phyloP scores from a whole-genome alignment of 2,329 filamentous ascomycete genomes.

The Nigrospora oryzae region DNA sequence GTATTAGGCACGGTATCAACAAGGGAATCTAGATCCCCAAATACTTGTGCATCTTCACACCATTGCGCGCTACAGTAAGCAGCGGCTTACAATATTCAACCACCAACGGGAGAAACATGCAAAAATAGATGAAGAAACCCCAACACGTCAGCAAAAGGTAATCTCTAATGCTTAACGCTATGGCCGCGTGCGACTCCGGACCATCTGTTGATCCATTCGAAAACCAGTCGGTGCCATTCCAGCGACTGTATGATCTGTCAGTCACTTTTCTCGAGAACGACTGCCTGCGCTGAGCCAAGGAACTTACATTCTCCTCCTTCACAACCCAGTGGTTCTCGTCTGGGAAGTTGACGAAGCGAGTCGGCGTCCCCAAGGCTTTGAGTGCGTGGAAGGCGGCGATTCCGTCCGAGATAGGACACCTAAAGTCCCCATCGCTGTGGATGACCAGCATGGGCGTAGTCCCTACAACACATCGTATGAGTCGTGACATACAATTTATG shows the following conservation, averaged over 20 bases:
- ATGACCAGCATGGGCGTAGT: slow-evolving; percentile 62
- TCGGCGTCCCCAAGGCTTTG: slow-evolving; percentile 8
- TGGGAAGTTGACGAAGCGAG: slow-evolving; percentile 12
- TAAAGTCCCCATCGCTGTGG: slow-evolving; percentile 62
- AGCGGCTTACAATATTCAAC: no score
- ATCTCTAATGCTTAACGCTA: background rate
- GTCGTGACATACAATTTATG: no score
- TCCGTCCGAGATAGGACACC: slow-evolving; percentile 31
- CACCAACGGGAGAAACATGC: no score
- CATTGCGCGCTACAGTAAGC: no score
- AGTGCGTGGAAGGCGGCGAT: slow-evolving; percentile 15
- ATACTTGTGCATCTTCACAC: no score
- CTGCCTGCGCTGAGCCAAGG: no score
- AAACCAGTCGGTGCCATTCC: slow-evolving; percentile 11
- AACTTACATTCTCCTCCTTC: slow-evolving; percentile 3
- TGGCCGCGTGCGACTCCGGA: slow-evolving; percentile 3
- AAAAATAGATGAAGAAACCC: no score
- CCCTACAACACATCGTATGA: slow-evolving; percentile 26
- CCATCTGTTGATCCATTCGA: slow-evolving; percentile 13
- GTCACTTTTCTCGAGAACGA: no score
- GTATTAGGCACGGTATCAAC: no score
- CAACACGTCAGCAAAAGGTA: no score
- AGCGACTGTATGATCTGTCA: slow-evolving; percentile 3
- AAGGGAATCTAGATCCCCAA: no score
- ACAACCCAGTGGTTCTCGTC: slow-evolving; percentile 10